Conservation (phyloP, 257 asterid genomes). For the Nicotiana noctiflora region DNA sequence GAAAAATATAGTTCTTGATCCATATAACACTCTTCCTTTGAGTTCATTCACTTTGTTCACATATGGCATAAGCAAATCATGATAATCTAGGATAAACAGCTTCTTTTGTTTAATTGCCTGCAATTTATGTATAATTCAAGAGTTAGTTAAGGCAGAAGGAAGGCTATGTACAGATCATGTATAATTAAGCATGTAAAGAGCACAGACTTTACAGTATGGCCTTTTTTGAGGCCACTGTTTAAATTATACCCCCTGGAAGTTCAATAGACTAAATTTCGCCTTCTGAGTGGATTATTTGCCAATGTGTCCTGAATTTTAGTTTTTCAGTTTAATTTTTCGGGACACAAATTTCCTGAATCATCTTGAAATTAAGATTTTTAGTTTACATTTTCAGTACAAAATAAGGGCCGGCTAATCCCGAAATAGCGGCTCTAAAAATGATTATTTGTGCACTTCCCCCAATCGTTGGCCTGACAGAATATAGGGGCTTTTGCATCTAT, state of each 20-base stretch:
- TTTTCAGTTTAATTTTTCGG: too few species aligned
- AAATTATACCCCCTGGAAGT: not conserved
- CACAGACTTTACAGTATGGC: not conserved
- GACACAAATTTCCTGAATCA: too few species aligned
- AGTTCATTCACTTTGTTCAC: conserved; percentile 55
- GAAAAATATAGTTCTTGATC: conserved; percentile 68
- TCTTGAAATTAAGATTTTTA: too few species aligned
- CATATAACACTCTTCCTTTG: conserved; percentile 54
- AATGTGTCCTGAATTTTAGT: too few species aligned
- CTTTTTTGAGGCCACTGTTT: not conserved
- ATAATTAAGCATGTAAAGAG: not conserved
- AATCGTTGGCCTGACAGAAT: too few species aligned
- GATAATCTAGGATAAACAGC: conserved; percentile 62
- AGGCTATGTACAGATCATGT: not conserved
- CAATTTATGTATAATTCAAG: not conserved
- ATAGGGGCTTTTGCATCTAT: too few species aligned
- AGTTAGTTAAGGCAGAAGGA: not conserved
- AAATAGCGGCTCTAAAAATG: too few species aligned
- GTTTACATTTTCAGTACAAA: too few species aligned
- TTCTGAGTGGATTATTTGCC: not conserved
- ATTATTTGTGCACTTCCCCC: too few species aligned
- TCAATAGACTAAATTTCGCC: not conserved
- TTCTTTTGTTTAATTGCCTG: conserved; percentile 67
- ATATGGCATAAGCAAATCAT: conserved; percentile 59
- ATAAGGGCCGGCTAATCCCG: too few species aligned